Percentiles rank a stretch among this genome's conserved stretches.
Evolutionary conservation across 441 rosid species (phyloP).

Genomic region (Melianthus villosus): DNA sequence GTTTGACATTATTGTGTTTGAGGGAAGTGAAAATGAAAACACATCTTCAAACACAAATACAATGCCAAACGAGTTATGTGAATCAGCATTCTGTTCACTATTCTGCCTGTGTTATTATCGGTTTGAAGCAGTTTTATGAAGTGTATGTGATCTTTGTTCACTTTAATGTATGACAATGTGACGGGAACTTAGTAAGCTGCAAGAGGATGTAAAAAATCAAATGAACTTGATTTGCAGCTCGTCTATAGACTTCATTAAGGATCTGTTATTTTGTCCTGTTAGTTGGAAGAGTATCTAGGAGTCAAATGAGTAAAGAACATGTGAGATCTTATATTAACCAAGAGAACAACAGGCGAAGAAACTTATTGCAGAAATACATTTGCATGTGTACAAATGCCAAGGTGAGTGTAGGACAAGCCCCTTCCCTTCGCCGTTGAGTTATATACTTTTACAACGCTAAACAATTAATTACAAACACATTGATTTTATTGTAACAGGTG

Average conservation of each 20-base stretch:
- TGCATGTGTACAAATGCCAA: slow-evolving; percentile 29
- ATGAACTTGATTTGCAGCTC: neutral
- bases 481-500: slow-evolving; percentile 19
- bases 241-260: neutral
- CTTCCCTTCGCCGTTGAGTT: neutral
- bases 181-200: too few relatives aligned
- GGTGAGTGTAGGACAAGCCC: slow-evolving; percentile 15
- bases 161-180: too few relatives aligned
- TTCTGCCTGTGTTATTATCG: too few relatives aligned
- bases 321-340: slow-evolving; percentile 33
- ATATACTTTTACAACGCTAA: neutral
- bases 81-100: too few relatives aligned
- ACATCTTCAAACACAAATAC: too few relatives aligned
- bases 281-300: slow-evolving; percentile 43
- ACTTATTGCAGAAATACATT: slow-evolving; percentile 36
- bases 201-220: too few relatives aligned
- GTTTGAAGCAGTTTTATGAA: too few relatives aligned
- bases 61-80: too few relatives aligned
- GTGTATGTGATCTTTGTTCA: too few relatives aligned
- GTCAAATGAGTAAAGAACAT: slow-evolving; percentile 34
- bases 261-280: slow-evolving; percentile 1
- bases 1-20: too few relatives aligned
- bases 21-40: too few relatives aligned
- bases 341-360: slow-evolving; percentile 40
- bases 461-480: neutral